Evolutionary conservation across 1,284 basidiomycete species (phyloP).

Genomic region (Rhodotorula sp.): DNA sequence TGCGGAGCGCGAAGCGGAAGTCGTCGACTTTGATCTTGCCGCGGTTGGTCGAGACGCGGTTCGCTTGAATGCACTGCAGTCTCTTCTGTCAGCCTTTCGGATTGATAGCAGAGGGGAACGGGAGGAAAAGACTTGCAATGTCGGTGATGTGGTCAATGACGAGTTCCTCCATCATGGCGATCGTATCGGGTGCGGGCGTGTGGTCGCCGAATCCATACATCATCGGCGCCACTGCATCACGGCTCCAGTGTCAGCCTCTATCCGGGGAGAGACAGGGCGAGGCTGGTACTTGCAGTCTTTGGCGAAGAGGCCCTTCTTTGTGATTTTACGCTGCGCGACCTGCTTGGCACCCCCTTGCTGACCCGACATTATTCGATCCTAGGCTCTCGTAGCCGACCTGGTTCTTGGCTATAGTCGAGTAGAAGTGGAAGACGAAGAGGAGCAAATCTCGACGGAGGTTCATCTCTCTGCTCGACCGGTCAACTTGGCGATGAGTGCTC

Average conservation of each 20-base stretch:
- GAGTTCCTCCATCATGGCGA: conserved; percentile 91
- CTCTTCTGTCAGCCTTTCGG: not conserved
- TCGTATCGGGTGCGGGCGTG: conserved; percentile 77
- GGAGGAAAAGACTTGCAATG: conserved; percentile 59
- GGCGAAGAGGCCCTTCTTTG: conserved; percentile 31
- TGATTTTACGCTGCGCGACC: conserved; percentile 10
- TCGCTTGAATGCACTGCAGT: conserved; percentile 67
- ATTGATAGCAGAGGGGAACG: not conserved
- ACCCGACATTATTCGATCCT: conserved; percentile 3
- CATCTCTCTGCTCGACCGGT: not conserved
- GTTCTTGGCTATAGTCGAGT: not conserved
- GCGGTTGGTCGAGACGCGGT: conserved; percentile 61
- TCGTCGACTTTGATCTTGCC: conserved; percentile 66
- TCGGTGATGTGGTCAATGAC: conserved; percentile 87
- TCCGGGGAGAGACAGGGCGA: not conserved
- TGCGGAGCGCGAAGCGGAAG: conserved; percentile 65
- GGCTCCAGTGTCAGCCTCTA: not conserved
- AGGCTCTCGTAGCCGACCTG: not conserved
- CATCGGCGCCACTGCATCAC: conserved; percentile 66
- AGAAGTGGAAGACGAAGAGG: not conserved
- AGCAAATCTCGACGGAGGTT: too few relatives aligned
- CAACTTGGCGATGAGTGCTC: not conserved
- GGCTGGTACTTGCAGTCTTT: conserved; percentile 29
- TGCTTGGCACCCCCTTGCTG: not conserved
- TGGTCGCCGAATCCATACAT: conserved; percentile 98